Conservation (phyloP, 495 filamentous ascomycete genomes). For the Penicillium macrosclerotiorum region DNA sequence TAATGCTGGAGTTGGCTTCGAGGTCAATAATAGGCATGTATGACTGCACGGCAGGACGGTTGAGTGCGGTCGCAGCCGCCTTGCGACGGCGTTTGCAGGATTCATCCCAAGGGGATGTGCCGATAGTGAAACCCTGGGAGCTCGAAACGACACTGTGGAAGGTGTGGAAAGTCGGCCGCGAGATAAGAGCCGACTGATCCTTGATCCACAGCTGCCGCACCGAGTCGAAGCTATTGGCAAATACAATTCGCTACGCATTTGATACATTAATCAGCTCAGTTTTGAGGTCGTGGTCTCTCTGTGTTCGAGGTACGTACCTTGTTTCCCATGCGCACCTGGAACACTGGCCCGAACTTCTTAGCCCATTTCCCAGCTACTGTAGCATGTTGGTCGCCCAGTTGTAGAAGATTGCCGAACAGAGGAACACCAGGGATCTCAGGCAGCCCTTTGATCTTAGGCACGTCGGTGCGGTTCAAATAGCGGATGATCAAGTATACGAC, state of each 20-base stretch:
- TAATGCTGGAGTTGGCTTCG: conserved; percentile 62
- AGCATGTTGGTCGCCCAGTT: conserved; percentile 57
- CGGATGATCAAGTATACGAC: conserved; percentile 51
- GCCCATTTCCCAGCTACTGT: conserved; percentile 52
- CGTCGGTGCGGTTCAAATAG: conserved; percentile 56
- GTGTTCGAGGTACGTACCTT: conserved; percentile 37
- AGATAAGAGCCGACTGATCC: conserved; percentile 68
- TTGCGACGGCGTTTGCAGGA: conserved; percentile 69
- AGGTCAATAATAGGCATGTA: conserved; percentile 75
- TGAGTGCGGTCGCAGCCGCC: conserved; percentile 67
- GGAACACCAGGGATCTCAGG: conserved; percentile 64
- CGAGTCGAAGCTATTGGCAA: conserved; percentile 68
- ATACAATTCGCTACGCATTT: conserved; percentile 54
- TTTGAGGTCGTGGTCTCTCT: background rate
- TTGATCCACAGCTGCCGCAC: conserved; percentile 69
- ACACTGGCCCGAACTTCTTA: conserved; percentile 63
- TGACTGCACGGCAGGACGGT: conserved; percentile 61
- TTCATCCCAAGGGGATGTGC: conserved; percentile 73
- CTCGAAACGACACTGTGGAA: conserved; percentile 70
- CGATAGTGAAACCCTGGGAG: conserved; percentile 71
- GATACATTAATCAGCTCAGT: background rate
- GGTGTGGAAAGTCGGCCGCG: conserved; percentile 66
- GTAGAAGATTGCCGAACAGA: conserved; percentile 61
- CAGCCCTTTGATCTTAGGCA: conserved; percentile 61
- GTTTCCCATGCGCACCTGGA: conserved; percentile 66